These are phyloP conservation scores for Hysterangium stoloniferum DNA, from an alignment of 768 basidiomycete genomes.

Conservation along the genomic window DNA sequence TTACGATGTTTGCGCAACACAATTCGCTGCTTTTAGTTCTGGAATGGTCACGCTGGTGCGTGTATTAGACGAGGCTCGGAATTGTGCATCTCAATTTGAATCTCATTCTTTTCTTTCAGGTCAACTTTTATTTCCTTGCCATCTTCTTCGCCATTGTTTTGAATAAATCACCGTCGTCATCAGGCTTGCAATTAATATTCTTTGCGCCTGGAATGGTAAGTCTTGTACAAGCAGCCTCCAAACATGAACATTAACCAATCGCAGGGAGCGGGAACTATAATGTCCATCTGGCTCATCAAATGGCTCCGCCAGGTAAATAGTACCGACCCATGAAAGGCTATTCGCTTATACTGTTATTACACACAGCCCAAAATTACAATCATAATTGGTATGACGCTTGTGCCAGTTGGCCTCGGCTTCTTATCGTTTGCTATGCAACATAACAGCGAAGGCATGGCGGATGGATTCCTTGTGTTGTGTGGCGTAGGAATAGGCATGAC, in stretches of 20 bases:
- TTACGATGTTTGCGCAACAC: constrained; percentile 33
- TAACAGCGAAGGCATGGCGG: constrained; percentile 21
- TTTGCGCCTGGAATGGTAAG: constrained; percentile 43
- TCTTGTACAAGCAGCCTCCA: background rate
- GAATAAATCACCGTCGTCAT: constrained; percentile 27
- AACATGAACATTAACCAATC: background rate
- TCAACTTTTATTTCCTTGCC: constrained; percentile 47
- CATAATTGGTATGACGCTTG: constrained; percentile 30
- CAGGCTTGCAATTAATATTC: constrained; percentile 44
- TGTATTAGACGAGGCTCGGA: background rate
- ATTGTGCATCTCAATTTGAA: background rate
- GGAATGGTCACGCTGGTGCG: constrained; percentile 40
- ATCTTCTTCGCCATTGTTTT: constrained; percentile 35
- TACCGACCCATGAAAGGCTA: background rate
- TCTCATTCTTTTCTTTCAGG: constrained; percentile 6
- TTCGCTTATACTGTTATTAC: background rate
- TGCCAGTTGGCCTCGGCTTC: constrained; percentile 35
- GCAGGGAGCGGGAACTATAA: constrained; percentile 32
- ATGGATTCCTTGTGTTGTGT: constrained; percentile 37
- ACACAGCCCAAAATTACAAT: constrained; percentile 35
- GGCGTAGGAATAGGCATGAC: constrained; percentile 38
- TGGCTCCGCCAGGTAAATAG: constrained; percentile 28
- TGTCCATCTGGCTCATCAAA: constrained; percentile 30
- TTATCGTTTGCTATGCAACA: constrained; percentile 34
- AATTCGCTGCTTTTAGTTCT: constrained; percentile 31